Evolutionary conservation across 2,329 filamentous ascomycete genomes (phyloP).

Genomic region (Penicillium vulpinum): DNA sequence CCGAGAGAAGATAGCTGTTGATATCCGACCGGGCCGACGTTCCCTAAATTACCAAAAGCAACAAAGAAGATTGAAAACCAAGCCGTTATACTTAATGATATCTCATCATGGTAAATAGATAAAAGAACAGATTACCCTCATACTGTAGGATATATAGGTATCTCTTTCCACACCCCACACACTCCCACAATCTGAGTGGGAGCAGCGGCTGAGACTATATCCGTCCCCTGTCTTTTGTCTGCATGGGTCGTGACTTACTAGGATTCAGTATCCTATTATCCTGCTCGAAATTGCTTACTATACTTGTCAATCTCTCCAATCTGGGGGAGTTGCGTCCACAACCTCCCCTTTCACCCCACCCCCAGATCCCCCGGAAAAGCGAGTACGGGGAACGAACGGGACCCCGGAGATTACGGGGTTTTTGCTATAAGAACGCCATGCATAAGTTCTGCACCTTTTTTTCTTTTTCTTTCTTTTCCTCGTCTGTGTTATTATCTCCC

Average conservation of each 20-base stretch:
- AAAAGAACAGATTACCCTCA: not conserved
- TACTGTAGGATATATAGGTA: too few relatives aligned
- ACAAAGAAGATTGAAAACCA: not conserved
- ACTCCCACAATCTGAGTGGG: not conserved
- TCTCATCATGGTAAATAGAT: too few relatives aligned
- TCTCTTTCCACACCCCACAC: not conserved
- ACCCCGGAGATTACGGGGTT: not conserved
- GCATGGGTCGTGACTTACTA: not conserved
- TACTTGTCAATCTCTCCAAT: not conserved
- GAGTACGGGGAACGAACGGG: not conserved
- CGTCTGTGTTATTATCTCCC: not conserved
- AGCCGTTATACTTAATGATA: not conserved
- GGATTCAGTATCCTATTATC: not conserved
- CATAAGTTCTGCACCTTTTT: not conserved
- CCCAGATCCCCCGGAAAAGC: conserved; percentile 5
- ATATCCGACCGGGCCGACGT: not conserved
- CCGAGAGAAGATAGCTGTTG: not conserved
- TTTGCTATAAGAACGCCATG: not conserved
- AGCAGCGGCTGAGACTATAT: not conserved
- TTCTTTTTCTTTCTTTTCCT: not conserved
- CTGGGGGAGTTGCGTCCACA: conserved; percentile 5
- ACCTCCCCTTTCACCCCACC: not conserved
- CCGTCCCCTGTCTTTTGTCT: not conserved
- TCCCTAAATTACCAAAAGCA: not conserved
- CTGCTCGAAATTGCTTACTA: not conserved